Evolutionary conservation across 2,329 filamentous ascomycete species (phyloP), one percentile per base, ranked within the genome.

Genomic region (Lecanicillium sp.): DNA sequence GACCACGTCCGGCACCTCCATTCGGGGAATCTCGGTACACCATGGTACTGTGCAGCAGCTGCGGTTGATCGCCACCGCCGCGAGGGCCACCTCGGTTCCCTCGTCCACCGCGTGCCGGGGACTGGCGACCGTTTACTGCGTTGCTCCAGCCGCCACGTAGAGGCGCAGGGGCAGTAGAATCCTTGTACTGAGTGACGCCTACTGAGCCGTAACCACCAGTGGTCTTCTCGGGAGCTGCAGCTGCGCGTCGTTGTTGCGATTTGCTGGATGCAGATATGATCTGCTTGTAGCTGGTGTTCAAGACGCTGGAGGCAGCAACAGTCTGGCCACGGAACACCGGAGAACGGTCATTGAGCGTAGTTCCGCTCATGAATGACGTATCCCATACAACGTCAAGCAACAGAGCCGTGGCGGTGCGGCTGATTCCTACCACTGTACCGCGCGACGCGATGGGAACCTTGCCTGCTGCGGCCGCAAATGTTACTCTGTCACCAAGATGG

Each of bases 381-480:
- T 98, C 94, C 62, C 95, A 98, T 7, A 98, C 81, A 41, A 96
- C 77, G 57, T 98, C 92, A 28, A 98, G 71, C 42, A 95, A 72
- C 33, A 85, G 76, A 18, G 82, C 83, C 40, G 85, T 84, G 15
- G 88, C 74, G 20, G 89, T 95, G 40, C 86, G 83, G 44, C 88
- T 95, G 55, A 95, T 83, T 27, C 92, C 92, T 41, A 94, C 83
- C n/a, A 98, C 86, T 2, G 92, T 96, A 51, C 94, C 92, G 38
- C 83, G 79, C 38, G 85, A 85, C 27, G 85, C 89, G 51, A 98
- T 94, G 2, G 92, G 92, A 1, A 98, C 90, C 55, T 95, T 90
- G 48, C 92, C 92, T 40, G 89, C 87, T 49, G 90, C 85, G 51
- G 89, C 84, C 8, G 89, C 87, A 58, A 95, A 98, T 29, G 94